Conservation (phyloP, 192 early-diverging fungal genomes). For the Coemansia sp. region DNA sequence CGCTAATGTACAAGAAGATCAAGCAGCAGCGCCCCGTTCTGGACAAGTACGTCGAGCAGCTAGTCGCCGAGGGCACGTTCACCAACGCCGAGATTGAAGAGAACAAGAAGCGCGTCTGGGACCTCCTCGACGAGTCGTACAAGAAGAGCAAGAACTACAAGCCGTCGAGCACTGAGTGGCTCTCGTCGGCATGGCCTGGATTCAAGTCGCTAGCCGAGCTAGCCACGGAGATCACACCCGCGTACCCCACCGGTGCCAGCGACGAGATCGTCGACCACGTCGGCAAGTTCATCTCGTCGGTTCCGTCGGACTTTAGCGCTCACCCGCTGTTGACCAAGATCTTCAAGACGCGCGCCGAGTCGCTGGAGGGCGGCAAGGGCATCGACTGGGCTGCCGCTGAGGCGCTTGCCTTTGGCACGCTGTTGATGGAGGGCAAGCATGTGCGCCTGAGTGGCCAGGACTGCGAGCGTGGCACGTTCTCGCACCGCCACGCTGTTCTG, state of each 20-base stretch:
- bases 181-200: slow-evolving; percentile 91
- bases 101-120: slow-evolving; percentile 91
- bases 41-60: slow-evolving; percentile 82
- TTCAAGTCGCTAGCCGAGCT: slow-evolving; percentile 77
- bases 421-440: slow-evolving; percentile 90
- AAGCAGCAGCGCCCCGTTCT: slow-evolving; percentile 79
- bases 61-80: slow-evolving; percentile 82
- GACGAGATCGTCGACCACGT: slow-evolving; percentile 76
- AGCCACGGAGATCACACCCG: slow-evolving; percentile 67
- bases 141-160: slow-evolving; percentile 85
- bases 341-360: slow-evolving; percentile 80
- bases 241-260: slow-evolving; percentile 70
- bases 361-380: slow-evolving; percentile 71
- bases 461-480: slow-evolving; percentile 98
- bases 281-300: slow-evolving; percentile 77
- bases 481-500: slow-evolving; percentile 95
- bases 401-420: slow-evolving; percentile 86
- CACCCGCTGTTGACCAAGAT: slow-evolving; percentile 88
- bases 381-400: slow-evolving; percentile 98
- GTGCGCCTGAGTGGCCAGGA: slow-evolving; percentile 95
- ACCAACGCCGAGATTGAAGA: slow-evolving; percentile 78
- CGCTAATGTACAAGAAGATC: slow-evolving; percentile 94
- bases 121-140: slow-evolving; percentile 91
- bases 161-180: slow-evolving; percentile 89
- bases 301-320: slow-evolving; percentile 80